A percentile compares a stretch with the other conserved stretches of the same genome.
phyloP scores from a whole-genome alignment of 2,329 filamentous ascomycete genomes.

The Aciculosporium take region DNA sequence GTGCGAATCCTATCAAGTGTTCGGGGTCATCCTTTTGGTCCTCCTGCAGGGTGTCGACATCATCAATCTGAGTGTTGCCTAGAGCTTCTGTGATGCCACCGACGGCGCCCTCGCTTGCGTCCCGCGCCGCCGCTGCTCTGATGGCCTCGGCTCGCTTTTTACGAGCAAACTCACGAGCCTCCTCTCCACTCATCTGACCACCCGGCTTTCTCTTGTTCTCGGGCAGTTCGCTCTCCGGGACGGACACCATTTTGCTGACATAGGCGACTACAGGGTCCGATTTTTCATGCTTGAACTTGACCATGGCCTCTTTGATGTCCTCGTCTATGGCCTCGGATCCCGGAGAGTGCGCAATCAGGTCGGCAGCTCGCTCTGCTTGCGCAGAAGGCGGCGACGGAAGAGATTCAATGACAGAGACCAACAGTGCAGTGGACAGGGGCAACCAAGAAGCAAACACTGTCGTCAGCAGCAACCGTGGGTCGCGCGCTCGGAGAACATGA shows the following conservation, averaged over 20 bases:
- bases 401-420: conserved; percentile 89
- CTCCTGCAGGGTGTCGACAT: conserved; percentile 27
- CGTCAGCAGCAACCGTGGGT: conserved; percentile 70
- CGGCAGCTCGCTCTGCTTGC: conserved; percentile 67
- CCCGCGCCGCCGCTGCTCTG: conserved; percentile 54
- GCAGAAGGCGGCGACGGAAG: conserved; percentile 71
- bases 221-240: conserved; percentile 82
- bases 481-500: conserved; percentile 72
- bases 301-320: conserved; percentile 64
- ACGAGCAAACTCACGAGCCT: conserved; percentile 74
- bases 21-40: conserved; percentile 59
- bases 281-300: conserved; percentile 56
- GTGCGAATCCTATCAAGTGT: conserved; percentile 85
- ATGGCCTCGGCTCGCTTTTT: conserved; percentile 84
- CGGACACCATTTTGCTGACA: conserved; percentile 95
- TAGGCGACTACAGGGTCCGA: conserved; percentile 79
- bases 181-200: conserved; percentile 69
- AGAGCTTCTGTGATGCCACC: conserved; percentile 47
- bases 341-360: conserved; percentile 65
- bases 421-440: conserved; percentile 76
- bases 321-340: conserved; percentile 57
- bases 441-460: conserved; percentile 83
- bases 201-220: conserved; percentile 58
- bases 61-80: conserved; percentile 44
- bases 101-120: conserved; percentile 33